Conservation (phyloP, 495 filamentous ascomycete species). For the Penicillium pulvis region DNA sequence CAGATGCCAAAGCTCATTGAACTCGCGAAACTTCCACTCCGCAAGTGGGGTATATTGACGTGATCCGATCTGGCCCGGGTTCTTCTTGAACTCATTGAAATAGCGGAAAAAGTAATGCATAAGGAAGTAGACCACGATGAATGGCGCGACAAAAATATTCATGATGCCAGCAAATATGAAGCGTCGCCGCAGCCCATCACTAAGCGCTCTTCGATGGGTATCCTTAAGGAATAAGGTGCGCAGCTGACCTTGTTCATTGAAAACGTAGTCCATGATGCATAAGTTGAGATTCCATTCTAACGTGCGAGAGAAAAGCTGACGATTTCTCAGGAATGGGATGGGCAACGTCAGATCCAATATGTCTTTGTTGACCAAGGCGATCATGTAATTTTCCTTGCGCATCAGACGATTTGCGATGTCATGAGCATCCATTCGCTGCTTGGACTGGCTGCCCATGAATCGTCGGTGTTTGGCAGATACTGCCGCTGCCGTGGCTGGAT, state of each 20-base stretch:
- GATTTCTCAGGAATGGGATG: conserved; percentile 76
- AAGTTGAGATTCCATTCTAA: conserved; percentile 87
- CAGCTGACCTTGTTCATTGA: conserved; percentile 83
- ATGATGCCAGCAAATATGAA: conserved; percentile 82
- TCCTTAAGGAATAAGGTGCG: conserved; percentile 81
- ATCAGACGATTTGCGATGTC: conserved; percentile 97
- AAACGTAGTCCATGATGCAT: conserved; percentile 90
- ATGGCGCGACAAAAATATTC: conserved; percentile 82
- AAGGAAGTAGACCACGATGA: conserved; percentile 78
- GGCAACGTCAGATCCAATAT: conserved; percentile 84
- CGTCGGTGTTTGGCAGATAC: conserved; percentile 61
- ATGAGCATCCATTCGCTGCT: conserved; percentile 93
- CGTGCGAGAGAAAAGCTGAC: conserved; percentile 77
- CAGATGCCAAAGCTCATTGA: conserved; percentile 93
- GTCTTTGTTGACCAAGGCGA: conserved; percentile 96
- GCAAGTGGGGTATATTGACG: conserved; percentile 91
- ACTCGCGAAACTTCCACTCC: conserved; percentile 98
- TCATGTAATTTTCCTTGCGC: conserved; percentile 95
- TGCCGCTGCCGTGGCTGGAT: conserved; percentile 75
- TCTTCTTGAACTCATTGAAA: conserved; percentile 93
- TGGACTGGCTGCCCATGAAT: conserved; percentile 81
- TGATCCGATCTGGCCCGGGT: conserved; percentile 78
- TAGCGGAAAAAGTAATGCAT: conserved; percentile 90
- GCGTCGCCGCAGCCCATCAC: conserved; percentile 70
- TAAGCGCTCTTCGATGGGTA: conserved; percentile 74